phyloP scores from a whole-genome alignment of 768 basidiomycete species.

The Russula dissimulans region DNA sequence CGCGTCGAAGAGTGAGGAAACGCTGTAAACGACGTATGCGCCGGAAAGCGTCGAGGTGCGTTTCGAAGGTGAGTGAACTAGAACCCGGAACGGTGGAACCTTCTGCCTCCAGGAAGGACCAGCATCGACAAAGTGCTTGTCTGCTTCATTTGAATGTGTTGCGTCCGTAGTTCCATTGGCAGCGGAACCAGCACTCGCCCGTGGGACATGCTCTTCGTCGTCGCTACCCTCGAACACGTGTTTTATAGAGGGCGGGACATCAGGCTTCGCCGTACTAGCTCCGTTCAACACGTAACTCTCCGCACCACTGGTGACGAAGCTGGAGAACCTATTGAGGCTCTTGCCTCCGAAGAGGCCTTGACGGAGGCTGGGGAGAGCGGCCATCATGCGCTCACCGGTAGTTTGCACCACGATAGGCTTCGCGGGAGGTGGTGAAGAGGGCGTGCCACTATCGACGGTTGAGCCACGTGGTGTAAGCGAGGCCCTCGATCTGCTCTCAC shows the following conservation, averaged over 20 bases:
- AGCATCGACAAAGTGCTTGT: slow-evolving; percentile 60
- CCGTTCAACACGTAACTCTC: slow-evolving; percentile 79
- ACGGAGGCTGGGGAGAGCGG: slow-evolving; percentile 55
- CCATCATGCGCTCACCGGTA: slow-evolving; percentile 53
- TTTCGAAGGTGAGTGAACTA: slow-evolving; percentile 78
- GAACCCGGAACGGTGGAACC: slow-evolving; percentile 59
- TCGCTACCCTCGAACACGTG: slow-evolving; percentile 22
- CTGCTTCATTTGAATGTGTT: slow-evolving; percentile 36
- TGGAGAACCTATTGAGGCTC: slow-evolving; percentile 76
- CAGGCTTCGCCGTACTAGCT: slow-evolving; percentile 26
- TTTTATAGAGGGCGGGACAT: slow-evolving; percentile 17
- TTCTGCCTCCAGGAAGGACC: slow-evolving; percentile 69
- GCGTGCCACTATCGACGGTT: slow-evolving; percentile 16
- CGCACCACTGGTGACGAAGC: slow-evolving; percentile 78
- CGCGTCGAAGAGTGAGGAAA: slow-evolving; percentile 62
- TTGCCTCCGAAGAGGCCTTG: slow-evolving; percentile 68
- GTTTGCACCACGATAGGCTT: slow-evolving; percentile 49
- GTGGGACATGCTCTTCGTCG: slow-evolving; percentile 31
- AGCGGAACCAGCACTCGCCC: slow-evolving; percentile 27
- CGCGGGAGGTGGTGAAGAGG: slow-evolving; percentile 22
- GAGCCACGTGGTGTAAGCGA: slow-evolving; percentile 45
- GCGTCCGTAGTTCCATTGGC: slow-evolving; percentile 6
- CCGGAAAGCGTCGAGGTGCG: slow-evolving; percentile 55
- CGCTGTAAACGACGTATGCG: slow-evolving; percentile 64
- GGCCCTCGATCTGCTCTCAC: slow-evolving; percentile 28